Evolutionary conservation across 208 protist genomes (phyloP).

Genomic region (Leishmania martiniquensis): DNA sequence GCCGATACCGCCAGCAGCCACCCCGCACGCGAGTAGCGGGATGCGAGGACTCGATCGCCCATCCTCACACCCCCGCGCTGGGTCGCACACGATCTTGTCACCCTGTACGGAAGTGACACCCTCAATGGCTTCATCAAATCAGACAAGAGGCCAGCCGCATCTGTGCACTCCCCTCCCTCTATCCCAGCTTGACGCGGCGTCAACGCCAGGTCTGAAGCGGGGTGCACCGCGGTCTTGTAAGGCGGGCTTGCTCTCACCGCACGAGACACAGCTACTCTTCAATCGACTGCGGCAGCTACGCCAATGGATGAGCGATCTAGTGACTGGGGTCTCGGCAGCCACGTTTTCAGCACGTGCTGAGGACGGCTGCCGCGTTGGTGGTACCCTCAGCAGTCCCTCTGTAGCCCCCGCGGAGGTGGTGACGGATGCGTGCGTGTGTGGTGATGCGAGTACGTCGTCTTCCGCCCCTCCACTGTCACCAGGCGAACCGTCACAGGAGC

Average conservation of each 20-base stretch:
- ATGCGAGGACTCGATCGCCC: background rate
- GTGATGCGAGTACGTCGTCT: background rate
- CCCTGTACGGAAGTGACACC: background rate
- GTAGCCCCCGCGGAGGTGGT: background rate
- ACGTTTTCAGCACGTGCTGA: background rate
- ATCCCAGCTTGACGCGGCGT: background rate
- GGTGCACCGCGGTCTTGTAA: background rate
- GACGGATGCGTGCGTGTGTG: background rate
- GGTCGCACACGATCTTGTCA: background rate
- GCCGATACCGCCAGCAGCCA: background rate
- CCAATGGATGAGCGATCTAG: conserved; percentile 16
- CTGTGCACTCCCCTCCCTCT: background rate
- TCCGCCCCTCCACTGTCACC: background rate
- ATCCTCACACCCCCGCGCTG: background rate
- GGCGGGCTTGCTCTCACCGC: background rate
- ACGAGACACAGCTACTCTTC: conserved; percentile 7
- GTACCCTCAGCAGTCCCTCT: background rate
- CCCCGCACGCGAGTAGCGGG: background rate
- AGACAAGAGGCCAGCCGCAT: background rate
- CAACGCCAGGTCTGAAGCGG: background rate
- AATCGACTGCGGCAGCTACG: conserved; percentile 15
- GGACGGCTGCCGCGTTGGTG: background rate
- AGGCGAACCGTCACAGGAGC: background rate
- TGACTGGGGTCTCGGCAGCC: background rate
- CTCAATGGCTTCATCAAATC: background rate